Percentiles rank a stretch among this genome's conserved stretches.
phyloP scores from a whole-genome alignment of 2,329 filamentous ascomycete species.

The Neofusicoccum laricinum region DNA sequence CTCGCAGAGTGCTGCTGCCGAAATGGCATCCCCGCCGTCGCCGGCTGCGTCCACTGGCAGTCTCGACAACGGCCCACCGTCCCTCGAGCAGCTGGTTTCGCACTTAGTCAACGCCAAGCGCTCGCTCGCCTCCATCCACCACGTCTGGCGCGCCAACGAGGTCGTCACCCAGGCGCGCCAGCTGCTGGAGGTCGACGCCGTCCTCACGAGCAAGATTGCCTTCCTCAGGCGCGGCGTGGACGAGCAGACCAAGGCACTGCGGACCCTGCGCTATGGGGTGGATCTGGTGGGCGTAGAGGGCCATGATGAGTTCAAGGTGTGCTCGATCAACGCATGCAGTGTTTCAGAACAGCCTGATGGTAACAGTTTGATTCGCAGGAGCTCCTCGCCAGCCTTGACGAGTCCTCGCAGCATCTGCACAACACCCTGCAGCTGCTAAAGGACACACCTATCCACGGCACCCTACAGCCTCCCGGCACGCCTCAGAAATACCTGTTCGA shows the following conservation, averaged over 20 bases:
- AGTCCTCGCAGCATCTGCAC: slow-evolving; percentile 62
- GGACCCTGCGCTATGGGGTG: slow-evolving; percentile 43
- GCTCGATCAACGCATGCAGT: slow-evolving; percentile 13
- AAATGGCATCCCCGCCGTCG: slow-evolving; percentile 35
- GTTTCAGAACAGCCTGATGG: neutral
- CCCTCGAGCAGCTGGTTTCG: slow-evolving; percentile 74
- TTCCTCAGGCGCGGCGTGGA: slow-evolving; percentile 42
- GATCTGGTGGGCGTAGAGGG: slow-evolving; percentile 41
- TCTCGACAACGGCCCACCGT: slow-evolving; percentile 36
- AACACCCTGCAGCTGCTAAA: slow-evolving; percentile 65
- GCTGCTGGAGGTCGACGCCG: slow-evolving; percentile 74
- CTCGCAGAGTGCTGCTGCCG: neutral
- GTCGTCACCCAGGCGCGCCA: slow-evolving; percentile 73
- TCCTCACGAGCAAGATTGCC: slow-evolving; percentile 57
- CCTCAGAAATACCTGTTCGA: slow-evolving; percentile 64
- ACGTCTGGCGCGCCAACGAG: slow-evolving; percentile 83
- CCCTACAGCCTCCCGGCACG: slow-evolving; percentile 54
- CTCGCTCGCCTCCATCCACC: slow-evolving; percentile 77
- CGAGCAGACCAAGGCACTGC: slow-evolving; percentile 43
- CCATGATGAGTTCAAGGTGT: slow-evolving; percentile 43
- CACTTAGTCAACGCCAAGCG: slow-evolving; percentile 85
- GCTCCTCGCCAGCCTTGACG: slow-evolving; percentile 64
- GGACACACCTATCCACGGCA: slow-evolving; percentile 61
- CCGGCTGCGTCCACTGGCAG: slow-evolving; percentile 40
- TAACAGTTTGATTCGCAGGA: slow-evolving; percentile 30